phyloP scores from a whole-genome alignment of 1,284 basidiomycete genomes.

The Athelia psychrophila region DNA sequence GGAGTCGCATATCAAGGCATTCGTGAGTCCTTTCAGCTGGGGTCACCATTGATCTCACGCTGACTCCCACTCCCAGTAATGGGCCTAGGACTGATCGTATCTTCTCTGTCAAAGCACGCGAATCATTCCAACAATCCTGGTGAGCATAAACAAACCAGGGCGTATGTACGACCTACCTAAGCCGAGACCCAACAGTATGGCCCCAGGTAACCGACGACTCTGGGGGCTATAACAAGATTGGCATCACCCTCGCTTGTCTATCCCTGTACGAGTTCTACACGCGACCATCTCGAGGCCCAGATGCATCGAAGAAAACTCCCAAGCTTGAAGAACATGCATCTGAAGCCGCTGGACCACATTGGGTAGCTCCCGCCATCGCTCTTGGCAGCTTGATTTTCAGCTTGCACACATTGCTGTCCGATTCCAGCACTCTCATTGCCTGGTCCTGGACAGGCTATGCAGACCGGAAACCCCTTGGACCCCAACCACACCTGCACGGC shows the following conservation, averaged over 20 bases:
- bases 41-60: no score
- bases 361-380: slow-evolving; percentile 54
- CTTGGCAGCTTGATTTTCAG: slow-evolving; percentile 77
- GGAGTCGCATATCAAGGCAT: slow-evolving; percentile 50
- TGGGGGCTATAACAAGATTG: slow-evolving; percentile 73
- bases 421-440: slow-evolving; percentile 81
- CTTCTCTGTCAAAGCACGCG: slow-evolving; percentile 73
- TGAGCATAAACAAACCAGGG: no score
- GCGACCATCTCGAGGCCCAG: slow-evolving; percentile 26
- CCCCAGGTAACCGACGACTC: slow-evolving; percentile 67
- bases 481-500: slow-evolving; percentile 74
- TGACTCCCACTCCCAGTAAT: slow-evolving; percentile 45
- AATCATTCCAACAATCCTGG: slow-evolving; percentile 83
- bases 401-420: slow-evolving; percentile 77
- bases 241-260: slow-evolving; percentile 50
- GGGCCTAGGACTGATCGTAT: slow-evolving; percentile 64
- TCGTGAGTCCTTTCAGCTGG: slow-evolving; percentile 31
- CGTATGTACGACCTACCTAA: slow-evolving; percentile 6
- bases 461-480: slow-evolving; percentile 62
- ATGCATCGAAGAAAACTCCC: slow-evolving; percentile 4
- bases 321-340: slow-evolving; percentile 6
- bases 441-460: slow-evolving; percentile 91
- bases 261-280: slow-evolving; percentile 47
- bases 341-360: slow-evolving; percentile 23
- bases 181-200: slow-evolving; percentile 61